Base-by-base conservation (phyloP, 1,284 basidiomycete genomes). In the Anthracocystis setariae region DNA sequence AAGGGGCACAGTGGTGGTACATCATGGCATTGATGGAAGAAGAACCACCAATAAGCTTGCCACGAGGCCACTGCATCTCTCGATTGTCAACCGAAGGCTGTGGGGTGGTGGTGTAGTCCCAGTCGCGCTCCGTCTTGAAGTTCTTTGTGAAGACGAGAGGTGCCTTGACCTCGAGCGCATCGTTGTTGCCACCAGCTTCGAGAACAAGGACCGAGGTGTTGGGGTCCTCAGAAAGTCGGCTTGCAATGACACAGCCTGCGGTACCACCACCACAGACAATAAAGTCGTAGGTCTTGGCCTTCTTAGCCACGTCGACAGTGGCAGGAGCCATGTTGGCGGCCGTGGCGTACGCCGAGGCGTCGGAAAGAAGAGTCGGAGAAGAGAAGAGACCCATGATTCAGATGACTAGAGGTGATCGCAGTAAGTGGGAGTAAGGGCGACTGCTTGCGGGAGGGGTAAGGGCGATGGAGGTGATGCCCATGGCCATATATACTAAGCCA, bases 21-120 rank as follows among this genome's bases (percentile, higher is more conserved):
- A 86, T 65, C 70, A 73, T 73, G 21, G 79, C 80, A 59, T 87
- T 87, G 56, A 87, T 85, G 18, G 82, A 81, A 4, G 84, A 84
- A 0, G 78, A 82, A 0, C 86, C 86, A 3, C 86, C 70, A n/a
- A 76, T 48, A 20, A 74, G 45, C 55, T 71, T 70, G 24, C 73
- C 71, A 20, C 75, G 53, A 2, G 74, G 74, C 74, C 70, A 76
- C 53, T 68, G 70, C 49, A 72, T 59, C 57, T 71, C 55, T 13
- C 51, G 38, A 53, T 61, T 58, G 37, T 42, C 48, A 38, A 78
- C 55, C 5, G 60, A 17, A 24, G 54, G 5, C 58, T 78, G 73
- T 4, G 70, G 51, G 0, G 62, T 61, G 35, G 76, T 78, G 54
- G 70, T 67, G 51, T 78, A 78, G 56, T 76, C 63, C 76, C 76